Evolutionary conservation across 2,329 filamentous ascomycete genomes (phyloP).

Genomic region (Claviceps paspali): DNA sequence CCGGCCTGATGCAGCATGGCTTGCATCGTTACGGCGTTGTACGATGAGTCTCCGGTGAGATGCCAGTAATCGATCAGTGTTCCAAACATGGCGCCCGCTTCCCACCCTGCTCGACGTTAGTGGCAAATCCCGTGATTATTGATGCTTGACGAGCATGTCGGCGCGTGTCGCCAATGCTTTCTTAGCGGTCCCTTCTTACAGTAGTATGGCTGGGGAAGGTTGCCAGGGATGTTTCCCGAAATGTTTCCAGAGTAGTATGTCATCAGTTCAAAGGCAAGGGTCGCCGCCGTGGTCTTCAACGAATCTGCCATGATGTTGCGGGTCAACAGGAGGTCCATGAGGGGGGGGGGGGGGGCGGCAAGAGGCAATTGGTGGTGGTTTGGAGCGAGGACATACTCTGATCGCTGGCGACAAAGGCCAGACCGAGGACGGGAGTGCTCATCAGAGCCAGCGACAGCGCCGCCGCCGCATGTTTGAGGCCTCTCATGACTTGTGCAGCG

Average conservation of each 20-base stretch:
- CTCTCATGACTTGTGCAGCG: slow-evolving; percentile 2
- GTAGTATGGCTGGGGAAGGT: slow-evolving; percentile 46
- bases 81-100: slow-evolving; percentile 57
- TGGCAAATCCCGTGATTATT: neutral
- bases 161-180: slow-evolving; percentile 19
- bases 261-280: slow-evolving; percentile 31
- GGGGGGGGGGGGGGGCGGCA: neutral
- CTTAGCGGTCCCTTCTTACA: slow-evolving; percentile 24
- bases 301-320: slow-evolving; percentile 22
- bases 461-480: neutral
- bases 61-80: slow-evolving; percentile 59
- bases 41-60: slow-evolving; percentile 49
- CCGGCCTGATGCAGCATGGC: slow-evolving; percentile 47
- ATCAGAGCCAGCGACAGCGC: slow-evolving; percentile 7
- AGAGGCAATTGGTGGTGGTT: neutral
- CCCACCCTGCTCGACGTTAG: slow-evolving; percentile 39
- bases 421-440: slow-evolving; percentile 8
- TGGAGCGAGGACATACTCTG: slow-evolving; percentile 15
- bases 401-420: slow-evolving; percentile 18
- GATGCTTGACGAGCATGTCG: slow-evolving; percentile 9
- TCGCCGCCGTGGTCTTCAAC: slow-evolving; percentile 31
- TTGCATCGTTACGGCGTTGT: slow-evolving; percentile 43
- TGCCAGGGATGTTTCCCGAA: slow-evolving; percentile 41
- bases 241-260: slow-evolving; percentile 41
- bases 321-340: neutral